Conservation (phyloP, 208 protist species). For the Trichomonas gallinae region DNA sequence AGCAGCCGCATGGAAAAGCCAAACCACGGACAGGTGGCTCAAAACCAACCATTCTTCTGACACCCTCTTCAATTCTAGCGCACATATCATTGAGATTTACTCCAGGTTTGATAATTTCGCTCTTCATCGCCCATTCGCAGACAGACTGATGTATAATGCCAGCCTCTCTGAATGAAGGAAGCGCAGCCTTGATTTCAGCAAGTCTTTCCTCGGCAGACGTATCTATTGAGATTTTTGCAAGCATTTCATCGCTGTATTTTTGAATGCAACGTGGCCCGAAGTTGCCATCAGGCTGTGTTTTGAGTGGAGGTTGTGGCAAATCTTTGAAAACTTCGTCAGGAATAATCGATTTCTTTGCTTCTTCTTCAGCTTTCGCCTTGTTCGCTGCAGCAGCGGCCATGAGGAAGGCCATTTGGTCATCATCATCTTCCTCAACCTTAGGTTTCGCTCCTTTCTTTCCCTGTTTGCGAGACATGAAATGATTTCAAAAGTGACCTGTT, state of each 20-base stretch:
- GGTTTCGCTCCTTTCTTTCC: background rate
- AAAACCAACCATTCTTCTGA: background rate
- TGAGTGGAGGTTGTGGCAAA: background rate
- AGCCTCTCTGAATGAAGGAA: background rate
- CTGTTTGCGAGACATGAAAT: background rate
- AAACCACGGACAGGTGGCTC: slow-evolving; percentile 24
- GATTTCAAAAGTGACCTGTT: no score
- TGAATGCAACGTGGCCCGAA: background rate
- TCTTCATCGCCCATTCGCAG: background rate
- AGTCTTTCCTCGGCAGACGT: background rate
- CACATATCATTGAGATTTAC: background rate
- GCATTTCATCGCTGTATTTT: background rate
- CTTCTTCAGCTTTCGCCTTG: background rate
- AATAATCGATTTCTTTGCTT: background rate
- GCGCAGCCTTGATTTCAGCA: background rate
- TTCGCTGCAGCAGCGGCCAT: background rate
- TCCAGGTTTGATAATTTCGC: background rate
- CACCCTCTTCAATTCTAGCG: background rate
- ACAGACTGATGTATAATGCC: background rate
- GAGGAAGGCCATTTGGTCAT: background rate
- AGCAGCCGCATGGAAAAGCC: slow-evolving; percentile 52
- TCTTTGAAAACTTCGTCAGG: background rate
- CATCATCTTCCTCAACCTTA: background rate
- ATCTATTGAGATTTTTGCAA: background rate
- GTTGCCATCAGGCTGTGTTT: background rate